Evolutionary conservation across 1,139 yeast species (phyloP), one percentile per base, ranked within the genome.

Genomic region (Citeromyces hawaiiensis): DNA sequence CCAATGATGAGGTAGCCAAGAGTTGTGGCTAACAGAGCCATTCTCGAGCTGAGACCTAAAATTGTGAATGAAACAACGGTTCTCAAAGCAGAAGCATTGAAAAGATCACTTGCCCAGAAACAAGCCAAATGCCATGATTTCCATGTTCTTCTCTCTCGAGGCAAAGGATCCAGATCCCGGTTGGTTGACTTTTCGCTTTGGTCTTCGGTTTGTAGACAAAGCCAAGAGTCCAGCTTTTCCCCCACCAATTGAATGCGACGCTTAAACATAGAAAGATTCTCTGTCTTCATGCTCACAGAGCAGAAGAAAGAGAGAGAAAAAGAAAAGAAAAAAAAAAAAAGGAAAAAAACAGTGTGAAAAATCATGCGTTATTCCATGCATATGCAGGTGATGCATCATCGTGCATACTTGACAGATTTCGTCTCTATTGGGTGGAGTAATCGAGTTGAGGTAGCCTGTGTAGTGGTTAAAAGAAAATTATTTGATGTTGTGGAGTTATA

Each of bases 1-100:
- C 63, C 50, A n/a, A 67, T 61, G 9, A 68, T 45, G 15, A 61
- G 49, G 48, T 66, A 68, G 37, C 70, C 72, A 16, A 68, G 46
- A 34, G 64, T 56, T 41, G 61, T 61, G 25, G 61, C 56, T 15
- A 65, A 62, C 42, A 67, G 58, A 6, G 66, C 56, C 39, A 63
- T 65, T n/a, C 61, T 57, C 39, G 63, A 64, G 33, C 60, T 57
- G 39, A 66, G 51, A 6, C 70, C 70, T 17, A 62, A 51, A 4
- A 59, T 46, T 10, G 66, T 45, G 4, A 66, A 56, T 4, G 70
- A 55, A 7, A 66, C 53, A 63, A 67, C 53, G 7, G 51, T 49
- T 36, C 47, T 47, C 54, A 53, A 52, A 6, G 52, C 43, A 10
- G 49, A 44, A 8, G 50, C 40, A 31, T 47, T 45, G 35, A 55